Base-by-base conservation (phyloP, 2,329 filamentous ascomycete genomes). In the Periconia sp. region DNA sequence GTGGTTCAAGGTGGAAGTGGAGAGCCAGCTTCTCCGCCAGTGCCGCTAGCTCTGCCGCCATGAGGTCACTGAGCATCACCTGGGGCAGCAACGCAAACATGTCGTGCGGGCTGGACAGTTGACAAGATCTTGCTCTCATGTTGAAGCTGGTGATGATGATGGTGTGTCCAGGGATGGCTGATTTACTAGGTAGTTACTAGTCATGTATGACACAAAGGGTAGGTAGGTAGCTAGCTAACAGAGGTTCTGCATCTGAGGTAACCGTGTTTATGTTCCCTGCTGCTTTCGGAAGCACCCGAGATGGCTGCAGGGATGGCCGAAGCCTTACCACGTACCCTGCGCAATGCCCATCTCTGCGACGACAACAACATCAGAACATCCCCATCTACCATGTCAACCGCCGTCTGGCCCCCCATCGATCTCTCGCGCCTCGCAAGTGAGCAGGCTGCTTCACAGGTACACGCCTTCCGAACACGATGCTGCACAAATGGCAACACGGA, bases 361-460 rank as follows among this genome's bases (percentile, higher is more conserved):
- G 15, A 13, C 33, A 11, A 37, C 33, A 5, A 13, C 11, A 37
- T 37, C 33, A 37, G 10, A 27, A 14, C 33, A n/a, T 37, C 33
- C 10, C 33, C 15, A 37, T n/a, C 33, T n/a, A 11, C 33, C 63
- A 87, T 87, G 84, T 83, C 85, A 17, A 83, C 84, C 42, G 80
- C 82, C 69, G 78, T 85, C 49, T 87, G 85, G 76, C 85, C 85
- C 54, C 79, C 82, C 49, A 77, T 85, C 40, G 71, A 80, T 18
- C 72, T 77, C 31, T 76, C 78, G 47, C 73, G 79, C 58, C 74
- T 86, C 50, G 73, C 75, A 55, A 72, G 72, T 57, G 81, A 82
- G 65, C 81, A 83, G 65, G 78, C 82, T 53, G 74, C 73, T 41
- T 80, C 82, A 37, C 72, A 82, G 72, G 81, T 82, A 55, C 15